These are phyloP conservation scores for Entomophthora muscae DNA, from an alignment of 371 early-diverging fungal species.

Conservation along the genomic window DNA sequence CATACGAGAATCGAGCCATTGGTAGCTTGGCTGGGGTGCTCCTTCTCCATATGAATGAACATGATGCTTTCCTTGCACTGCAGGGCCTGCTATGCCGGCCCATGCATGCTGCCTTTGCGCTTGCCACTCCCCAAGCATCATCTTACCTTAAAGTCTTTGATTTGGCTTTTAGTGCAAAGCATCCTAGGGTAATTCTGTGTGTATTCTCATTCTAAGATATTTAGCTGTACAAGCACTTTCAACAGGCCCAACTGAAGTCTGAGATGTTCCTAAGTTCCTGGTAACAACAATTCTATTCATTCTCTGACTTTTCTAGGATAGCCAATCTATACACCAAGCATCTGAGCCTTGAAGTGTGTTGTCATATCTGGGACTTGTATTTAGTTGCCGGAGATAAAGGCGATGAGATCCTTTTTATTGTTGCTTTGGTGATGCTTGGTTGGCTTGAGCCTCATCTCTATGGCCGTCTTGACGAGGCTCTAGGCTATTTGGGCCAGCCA, in stretches of 20 bases:
- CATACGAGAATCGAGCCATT: not conserved
- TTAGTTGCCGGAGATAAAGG: not conserved
- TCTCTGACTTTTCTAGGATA: not conserved
- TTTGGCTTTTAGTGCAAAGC: not conserved
- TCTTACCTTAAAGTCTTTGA: slow-evolving; percentile 1
- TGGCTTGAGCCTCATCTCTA: slow-evolving; percentile 1
- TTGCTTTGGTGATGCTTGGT: not conserved
- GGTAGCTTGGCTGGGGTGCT: not conserved
- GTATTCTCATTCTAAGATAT: not conserved
- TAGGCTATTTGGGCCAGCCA: not conserved
- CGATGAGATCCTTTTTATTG: not conserved
- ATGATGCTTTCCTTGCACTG: not conserved
- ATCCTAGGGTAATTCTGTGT: not conserved
- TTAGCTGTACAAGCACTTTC: slow-evolving; percentile 2
- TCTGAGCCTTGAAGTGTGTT: not conserved
- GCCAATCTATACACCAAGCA: not conserved
- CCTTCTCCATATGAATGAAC: not conserved
- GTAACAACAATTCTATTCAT: not conserved
- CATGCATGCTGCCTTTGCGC: not conserved
- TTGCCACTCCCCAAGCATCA: not conserved
- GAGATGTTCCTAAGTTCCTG: not conserved
- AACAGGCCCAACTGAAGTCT: not conserved
- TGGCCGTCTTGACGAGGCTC: not conserved
- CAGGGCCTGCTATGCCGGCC: not conserved
- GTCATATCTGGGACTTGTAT: not conserved